phyloP scores from a whole-genome alignment of 2,329 filamentous ascomycete species.

The Penicillium thymicola region DNA sequence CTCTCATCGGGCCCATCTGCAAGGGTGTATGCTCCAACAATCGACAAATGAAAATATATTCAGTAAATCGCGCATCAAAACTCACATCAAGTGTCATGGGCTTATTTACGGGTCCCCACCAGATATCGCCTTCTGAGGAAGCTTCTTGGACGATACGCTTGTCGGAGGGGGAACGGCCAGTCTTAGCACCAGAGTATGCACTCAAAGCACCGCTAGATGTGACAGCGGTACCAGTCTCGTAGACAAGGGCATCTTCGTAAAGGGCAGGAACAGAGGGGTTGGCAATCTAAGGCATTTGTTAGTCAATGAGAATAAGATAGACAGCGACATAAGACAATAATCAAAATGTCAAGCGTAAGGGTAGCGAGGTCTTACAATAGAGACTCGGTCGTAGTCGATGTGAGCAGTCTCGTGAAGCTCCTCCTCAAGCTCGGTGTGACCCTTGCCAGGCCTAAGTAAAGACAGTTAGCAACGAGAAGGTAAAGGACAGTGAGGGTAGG shows the following conservation, averaged over 20 bases:
- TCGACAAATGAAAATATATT: slow-evolving; percentile 14
- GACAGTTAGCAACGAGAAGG: slow-evolving; percentile 17
- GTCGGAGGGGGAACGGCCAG: slow-evolving; percentile 90
- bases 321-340: slow-evolving; percentile 5
- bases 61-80: slow-evolving; percentile 12
- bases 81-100: slow-evolving; percentile 95
- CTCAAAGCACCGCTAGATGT: slow-evolving; percentile 92
- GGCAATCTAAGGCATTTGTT: slow-evolving; percentile 55
- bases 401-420: slow-evolving; percentile 96
- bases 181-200: slow-evolving; percentile 97
- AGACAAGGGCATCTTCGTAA: slow-evolving; percentile 98
- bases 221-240: slow-evolving; percentile 96
- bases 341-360: slow-evolving; percentile 7
- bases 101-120: slow-evolving; percentile 99
- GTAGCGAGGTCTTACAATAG: slow-evolving; percentile 67
- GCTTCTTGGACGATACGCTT: slow-evolving; percentile 96
- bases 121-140: slow-evolving; percentile 84
- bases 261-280: slow-evolving; percentile 94
- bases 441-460: slow-evolving; percentile 64
- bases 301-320: slow-evolving; percentile 1
- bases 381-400: slow-evolving; percentile 98
- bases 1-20: slow-evolving; percentile 17
- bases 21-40: slow-evolving; percentile 11
- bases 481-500: slow-evolving; percentile 10
- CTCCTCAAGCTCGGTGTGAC: slow-evolving; percentile 97